These are phyloP conservation scores for Lolium perenne DNA, from an alignment of 176 grass and related monocot genomes.

Conservation along the genomic window DNA sequence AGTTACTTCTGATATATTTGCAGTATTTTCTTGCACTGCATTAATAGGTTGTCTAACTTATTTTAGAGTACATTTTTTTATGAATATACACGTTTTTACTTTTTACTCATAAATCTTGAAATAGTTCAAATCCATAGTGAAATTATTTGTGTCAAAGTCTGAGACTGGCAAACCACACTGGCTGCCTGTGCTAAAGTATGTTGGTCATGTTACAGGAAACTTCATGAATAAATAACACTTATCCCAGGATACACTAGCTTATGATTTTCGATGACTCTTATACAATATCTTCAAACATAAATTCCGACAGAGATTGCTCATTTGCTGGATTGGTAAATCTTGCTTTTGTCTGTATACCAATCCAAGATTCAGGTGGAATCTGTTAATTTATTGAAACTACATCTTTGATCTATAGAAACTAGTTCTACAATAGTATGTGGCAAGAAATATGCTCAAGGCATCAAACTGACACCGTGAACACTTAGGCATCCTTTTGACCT, in stretches of 20 bases:
- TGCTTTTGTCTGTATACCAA: background rate
- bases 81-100: too few species aligned
- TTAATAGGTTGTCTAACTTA: background rate
- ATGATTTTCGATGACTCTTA: background rate
- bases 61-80: constrained; percentile 2
- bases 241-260: background rate
- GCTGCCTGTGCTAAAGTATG: background rate
- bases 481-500: background rate
- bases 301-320: background rate
- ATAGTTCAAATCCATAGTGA: background rate
- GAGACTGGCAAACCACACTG: background rate
- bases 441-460: background rate
- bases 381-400: background rate
- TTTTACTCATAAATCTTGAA: background rate
- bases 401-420: background rate
- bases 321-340: background rate
- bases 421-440: background rate
- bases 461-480: background rate
- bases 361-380: background rate
- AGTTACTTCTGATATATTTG: constrained; percentile 9
- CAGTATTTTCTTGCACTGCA: background rate
- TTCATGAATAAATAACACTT: background rate
- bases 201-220: background rate
- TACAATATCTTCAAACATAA: background rate
- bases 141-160: background rate